Evolutionary conservation across 768 basidiomycete species (phyloP), one percentile per base, ranked within the genome.

Genomic region (Gautieria morchelliformis): DNA sequence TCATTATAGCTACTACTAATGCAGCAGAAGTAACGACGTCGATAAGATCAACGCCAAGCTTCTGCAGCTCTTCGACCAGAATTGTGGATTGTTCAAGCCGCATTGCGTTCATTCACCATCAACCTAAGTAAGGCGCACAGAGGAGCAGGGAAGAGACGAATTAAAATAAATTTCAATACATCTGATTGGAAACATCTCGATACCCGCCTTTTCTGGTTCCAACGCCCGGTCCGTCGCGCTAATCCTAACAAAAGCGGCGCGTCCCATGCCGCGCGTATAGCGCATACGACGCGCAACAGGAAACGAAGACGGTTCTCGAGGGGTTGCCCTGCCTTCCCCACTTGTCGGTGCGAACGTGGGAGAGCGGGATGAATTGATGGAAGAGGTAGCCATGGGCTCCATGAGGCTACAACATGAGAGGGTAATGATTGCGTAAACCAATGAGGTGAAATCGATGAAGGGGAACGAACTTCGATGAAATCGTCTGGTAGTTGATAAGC

Each of bases 81-180:
- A 83, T 63, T 33, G 74, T 82, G 66, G 79, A 87, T 69, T 93
- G 90, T 64, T 89, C 83, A 52, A 89, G 11, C 89, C 89, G 86
- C 89, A 89, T 52, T 81, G 76, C 58, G 73, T 75, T 79, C 79
- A 89, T 54, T 70, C 68, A 14, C 79, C 83, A 19, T 79, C 66
- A 7, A 65, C 72, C 53, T 55, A 15, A n/a, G n/a, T n/a, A n/a
- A 19, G 19, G 19, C 24, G n/a, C 45, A 17, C 5, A 17, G 45
- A 2, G 10, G 45, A 19, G 10, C n/a, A 37, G 10, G 14, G 10
- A 37, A 37, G 35, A 14, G 10, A 37, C 4, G 10, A 9, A 37
- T 3, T 2, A 15, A 27, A 17, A 2, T 6, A 20, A 20, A 19
- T 2, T 6, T 11, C n/a, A 27, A 46, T 27, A 2, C 27, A 27